Evolutionary conservation across 306 rosid species (phyloP).

Genomic region (Boehmeria nivea): DNA sequence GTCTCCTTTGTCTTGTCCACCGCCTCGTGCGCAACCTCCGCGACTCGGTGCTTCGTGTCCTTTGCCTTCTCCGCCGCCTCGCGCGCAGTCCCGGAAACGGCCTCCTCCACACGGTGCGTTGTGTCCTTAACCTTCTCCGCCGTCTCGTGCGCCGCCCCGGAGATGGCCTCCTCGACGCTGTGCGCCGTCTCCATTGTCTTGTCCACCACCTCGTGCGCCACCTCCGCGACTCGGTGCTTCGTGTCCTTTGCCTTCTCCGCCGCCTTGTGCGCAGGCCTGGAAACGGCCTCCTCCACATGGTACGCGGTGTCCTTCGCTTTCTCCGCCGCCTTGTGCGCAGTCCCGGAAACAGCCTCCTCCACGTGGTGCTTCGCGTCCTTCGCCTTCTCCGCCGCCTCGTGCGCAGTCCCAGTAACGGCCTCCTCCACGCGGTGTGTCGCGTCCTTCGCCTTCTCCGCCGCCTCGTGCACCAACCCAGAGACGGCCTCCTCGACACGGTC

Average conservation of each 20-base stretch:
- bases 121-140: too few relatives aligned
- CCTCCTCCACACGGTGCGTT: too few relatives aligned
- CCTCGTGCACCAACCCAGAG: constrained; percentile 5
- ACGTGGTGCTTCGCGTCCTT: constrained; percentile 1
- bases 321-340: background rate
- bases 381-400: constrained; percentile 18
- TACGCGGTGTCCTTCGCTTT: constrained; percentile 2
- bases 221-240: background rate
- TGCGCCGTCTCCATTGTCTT: background rate
- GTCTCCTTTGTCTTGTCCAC: constrained; percentile 18
- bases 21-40: constrained; percentile 17
- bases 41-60: background rate
- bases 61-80: constrained; percentile 4
- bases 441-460: constrained; percentile 19
- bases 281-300: constrained; percentile 3
- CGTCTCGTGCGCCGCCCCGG: too few relatives aligned
- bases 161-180: too few relatives aligned
- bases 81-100: too few relatives aligned
- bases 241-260: constrained; percentile 20
- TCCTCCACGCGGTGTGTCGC: background rate
- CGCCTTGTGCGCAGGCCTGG: constrained; percentile 6
- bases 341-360: background rate
- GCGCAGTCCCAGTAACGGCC: constrained; percentile 2
- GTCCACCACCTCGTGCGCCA: background rate
- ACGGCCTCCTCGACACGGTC: constrained; percentile 2